Base-by-base conservation (phyloP, 2,329 filamentous ascomycete genomes). In the Ambrosiella cleistominuta region DNA sequence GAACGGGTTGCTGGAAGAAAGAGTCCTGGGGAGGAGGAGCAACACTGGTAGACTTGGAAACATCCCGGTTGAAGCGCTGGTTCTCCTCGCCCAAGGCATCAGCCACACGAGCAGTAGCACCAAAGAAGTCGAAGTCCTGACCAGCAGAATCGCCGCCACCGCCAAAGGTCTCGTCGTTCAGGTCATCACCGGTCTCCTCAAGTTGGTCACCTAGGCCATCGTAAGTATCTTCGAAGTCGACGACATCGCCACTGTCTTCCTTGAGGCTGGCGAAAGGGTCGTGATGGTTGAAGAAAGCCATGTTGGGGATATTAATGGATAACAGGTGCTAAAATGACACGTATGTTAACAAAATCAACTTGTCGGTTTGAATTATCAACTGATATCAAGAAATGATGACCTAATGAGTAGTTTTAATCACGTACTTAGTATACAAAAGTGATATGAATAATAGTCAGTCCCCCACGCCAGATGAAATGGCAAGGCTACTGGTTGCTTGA, bases 41-140 rank as follows among this genome's bases (percentile, higher is more conserved):
- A 45, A 66, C 62, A 19, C 36, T 47, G 35, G 49, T 50, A 63
- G 85, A 78, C 15, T 45, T 45, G 35, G 36, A 52, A 63, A 85
- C 78, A 63, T 91, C 83, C 57, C 89, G 83, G 64, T 80, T 81
- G 70, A 84, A 96, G 59, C 89, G 83, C 66, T 89, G 75, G 67
- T 95, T 87, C 71, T 97, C 93, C 70, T 97, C 89, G 63, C 88
- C 86, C 64, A 98, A 86, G 40, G 85, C 89, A 71, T 83, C 79
- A 17, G 89, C 78, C 45, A 95, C 86, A 70, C 90, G 82, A 60
- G 90, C 90, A 6, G 93, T 98, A 66, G 87, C 83, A 45, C 90
- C 90, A 63, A 94, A 95, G 71, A 97, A 98, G 70, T 98, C 93
- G 66, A 97, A 97, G 70, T 98, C 91, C 68, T 87, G 94, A 67